Evolutionary conservation across 73 alveolate genomes (phyloP).

Genomic region (Symbiodinium pilosum): DNA sequence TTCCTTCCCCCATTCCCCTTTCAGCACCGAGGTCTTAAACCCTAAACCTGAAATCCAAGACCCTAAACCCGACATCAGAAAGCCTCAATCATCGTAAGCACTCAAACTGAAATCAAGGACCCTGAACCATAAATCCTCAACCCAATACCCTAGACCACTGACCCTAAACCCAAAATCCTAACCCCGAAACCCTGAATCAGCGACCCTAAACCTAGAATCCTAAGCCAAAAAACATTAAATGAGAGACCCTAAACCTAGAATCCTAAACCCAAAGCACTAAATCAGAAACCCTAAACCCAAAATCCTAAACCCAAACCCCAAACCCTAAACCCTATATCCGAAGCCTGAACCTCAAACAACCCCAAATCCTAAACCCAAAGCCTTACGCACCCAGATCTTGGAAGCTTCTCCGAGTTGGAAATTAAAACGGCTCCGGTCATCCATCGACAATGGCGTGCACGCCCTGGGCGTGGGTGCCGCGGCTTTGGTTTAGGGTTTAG

Average conservation of each 20-base stretch:
- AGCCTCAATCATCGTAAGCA: no score
- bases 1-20: neutral
- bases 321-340: neutral
- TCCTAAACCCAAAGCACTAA: neutral
- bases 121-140: neutral
- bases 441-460: conserved; percentile 91
- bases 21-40: no score
- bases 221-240: neutral
- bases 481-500: neutral
- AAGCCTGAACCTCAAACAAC: neutral
- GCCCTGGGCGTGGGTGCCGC: conserved; percentile 75
- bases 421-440: conserved; percentile 32
- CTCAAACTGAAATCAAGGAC: neutral
- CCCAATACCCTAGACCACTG: no score
- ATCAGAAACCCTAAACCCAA: neutral
- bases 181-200: neutral
- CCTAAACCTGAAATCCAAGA: neutral
- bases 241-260: neutral
- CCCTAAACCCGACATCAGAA: neutral
- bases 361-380: neutral
- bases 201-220: neutral
- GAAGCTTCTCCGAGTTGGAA: conserved; percentile 42
- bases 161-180: no score
- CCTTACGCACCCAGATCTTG: neutral
- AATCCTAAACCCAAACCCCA: neutral